phyloP scores from a whole-genome alignment of 2,329 filamentous ascomycete species.

The Tolypocladium sp. region DNA sequence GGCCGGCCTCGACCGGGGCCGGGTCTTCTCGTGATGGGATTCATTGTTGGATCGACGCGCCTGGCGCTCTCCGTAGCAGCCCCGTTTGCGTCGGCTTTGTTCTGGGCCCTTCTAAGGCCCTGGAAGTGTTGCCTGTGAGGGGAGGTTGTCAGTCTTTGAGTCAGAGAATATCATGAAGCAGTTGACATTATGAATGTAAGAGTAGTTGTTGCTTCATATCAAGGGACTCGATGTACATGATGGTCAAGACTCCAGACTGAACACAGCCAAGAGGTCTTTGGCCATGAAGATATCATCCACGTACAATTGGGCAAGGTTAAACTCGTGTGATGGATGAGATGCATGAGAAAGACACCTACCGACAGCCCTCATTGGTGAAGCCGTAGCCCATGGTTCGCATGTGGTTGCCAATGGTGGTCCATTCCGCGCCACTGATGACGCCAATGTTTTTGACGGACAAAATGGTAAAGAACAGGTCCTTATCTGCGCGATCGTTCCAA shows the following conservation, averaged over 20 bases:
- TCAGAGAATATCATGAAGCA: neutral
- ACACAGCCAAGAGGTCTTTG: neutral
- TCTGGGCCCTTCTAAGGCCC: constrained; percentile 45
- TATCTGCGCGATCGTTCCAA: constrained; percentile 53
- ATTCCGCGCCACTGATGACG: constrained; percentile 53
- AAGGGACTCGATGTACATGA: neutral
- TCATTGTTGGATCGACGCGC: constrained; percentile 40
- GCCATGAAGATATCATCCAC: neutral
- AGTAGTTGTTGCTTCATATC: neutral
- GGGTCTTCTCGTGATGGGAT: constrained; percentile 52
- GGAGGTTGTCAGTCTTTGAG: neutral
- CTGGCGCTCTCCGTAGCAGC: constrained; percentile 22
- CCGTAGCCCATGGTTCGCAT: constrained; percentile 51
- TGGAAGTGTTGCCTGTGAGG: constrained; percentile 50
- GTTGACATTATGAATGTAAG: too few species aligned
- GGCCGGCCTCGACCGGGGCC: constrained; percentile 48
- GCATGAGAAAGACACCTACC: constrained; percentile 34
- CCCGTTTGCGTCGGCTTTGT: constrained; percentile 37
- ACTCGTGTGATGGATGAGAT: neutral
- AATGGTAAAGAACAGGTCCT: constrained; percentile 55
- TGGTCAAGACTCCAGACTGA: neutral
- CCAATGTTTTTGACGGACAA: constrained; percentile 54
- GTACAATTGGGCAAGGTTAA: neutral
- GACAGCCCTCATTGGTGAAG: constrained; percentile 56
- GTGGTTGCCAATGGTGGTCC: constrained; percentile 51